Evolutionary conservation across 2,329 filamentous ascomycete genomes (phyloP), one percentile per base, ranked within the genome.

Genomic region (Graphium sp.): DNA sequence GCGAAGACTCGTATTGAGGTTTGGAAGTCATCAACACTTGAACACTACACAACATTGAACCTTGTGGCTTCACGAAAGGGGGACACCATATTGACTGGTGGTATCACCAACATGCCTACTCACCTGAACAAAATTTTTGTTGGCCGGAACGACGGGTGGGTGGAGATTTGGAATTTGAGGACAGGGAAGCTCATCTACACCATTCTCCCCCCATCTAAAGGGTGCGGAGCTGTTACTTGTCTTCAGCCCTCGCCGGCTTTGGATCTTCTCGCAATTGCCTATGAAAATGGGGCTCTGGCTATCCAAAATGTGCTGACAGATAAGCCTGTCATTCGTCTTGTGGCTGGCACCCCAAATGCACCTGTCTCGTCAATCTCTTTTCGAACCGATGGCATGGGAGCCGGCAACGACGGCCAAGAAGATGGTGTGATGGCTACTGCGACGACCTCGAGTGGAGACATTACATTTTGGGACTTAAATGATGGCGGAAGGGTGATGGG

Each of bases 81-180:
- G 13, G 67, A 69, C 31, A 75, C 73, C 39, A 58, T 74, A 38
- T 71, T 94, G 32, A 83, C 79, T 0, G 80, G 80, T 15, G 73
- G 76, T 28, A 66, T 93, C 39, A 78, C 74, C 46, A 91, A 71
- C 42, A 83, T 95, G 76, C 85, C 87, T 2, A 95, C 89, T 0
- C 92, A 84, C 50, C 54, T 98, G 35, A 98, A 98, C 61, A 98
- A 98, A 53, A 69, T 98, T 24, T 83, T 95, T 38, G 79, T 83
- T 3, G 91, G 83, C 7, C 74, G 83, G 41, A 69, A 68, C 37
- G 84, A 98, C 48, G 89, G 89, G 6, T 78, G 74, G 49, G 75
- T 94, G 7, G 89, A 98, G 46, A 92, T 98, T 28, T 98, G 89
- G 87, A 98, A 98, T 46, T 60, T 98, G 35, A 91, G 79, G 46